Conservation (phyloP, 78 protist species). For the Anaeramoeba ignava region DNA sequence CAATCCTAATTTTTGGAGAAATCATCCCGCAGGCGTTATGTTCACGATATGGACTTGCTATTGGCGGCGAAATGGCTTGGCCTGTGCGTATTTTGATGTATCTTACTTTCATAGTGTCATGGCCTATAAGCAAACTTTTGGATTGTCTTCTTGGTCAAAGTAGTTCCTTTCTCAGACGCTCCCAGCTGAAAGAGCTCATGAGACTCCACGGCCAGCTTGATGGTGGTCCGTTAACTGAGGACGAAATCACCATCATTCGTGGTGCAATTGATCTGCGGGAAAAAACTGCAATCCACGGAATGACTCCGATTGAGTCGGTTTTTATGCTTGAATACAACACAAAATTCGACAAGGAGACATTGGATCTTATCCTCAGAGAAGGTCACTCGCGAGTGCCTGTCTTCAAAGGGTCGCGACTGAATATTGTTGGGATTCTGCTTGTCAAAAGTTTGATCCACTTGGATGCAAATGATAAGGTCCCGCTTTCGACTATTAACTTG, state of each 20-base stretch:
- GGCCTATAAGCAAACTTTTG: slow-evolving; percentile 53
- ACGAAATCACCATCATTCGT: slow-evolving; percentile 5
- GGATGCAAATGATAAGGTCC: slow-evolving; percentile 54
- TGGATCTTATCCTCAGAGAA: slow-evolving; percentile 35
- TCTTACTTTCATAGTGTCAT: slow-evolving; percentile 38
- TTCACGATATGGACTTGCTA: slow-evolving; percentile 50
- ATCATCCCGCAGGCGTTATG: slow-evolving; percentile 61
- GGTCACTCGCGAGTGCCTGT: slow-evolving; percentile 80
- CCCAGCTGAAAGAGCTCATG: slow-evolving; percentile 15
- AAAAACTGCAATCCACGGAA: slow-evolving; percentile 28
- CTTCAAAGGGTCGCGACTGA: slow-evolving; percentile 24
- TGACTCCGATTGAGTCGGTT: slow-evolving; percentile 61
- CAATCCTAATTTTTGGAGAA: slow-evolving; percentile 59
- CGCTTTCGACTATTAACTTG: too few relatives aligned
- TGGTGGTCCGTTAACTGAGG: slow-evolving; percentile 1
- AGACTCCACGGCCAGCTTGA: not conserved
- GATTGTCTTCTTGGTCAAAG: slow-evolving; percentile 62
- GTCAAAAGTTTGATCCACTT: slow-evolving; percentile 63
- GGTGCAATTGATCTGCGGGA: not conserved
- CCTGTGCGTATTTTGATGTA: slow-evolving; percentile 36
- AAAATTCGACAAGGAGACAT: slow-evolving; percentile 31
- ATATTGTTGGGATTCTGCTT: slow-evolving; percentile 58
- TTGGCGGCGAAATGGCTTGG: slow-evolving; percentile 45
- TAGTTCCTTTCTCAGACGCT: slow-evolving; percentile 49
- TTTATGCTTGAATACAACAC: slow-evolving; percentile 40